Percentiles rank a stretch among this genome's conserved stretches.
These are phyloP conservation scores for Pseudozyma hubeiensis DNA, from an alignment of 1,284 basidiomycete species.

Conservation along the genomic window DNA sequence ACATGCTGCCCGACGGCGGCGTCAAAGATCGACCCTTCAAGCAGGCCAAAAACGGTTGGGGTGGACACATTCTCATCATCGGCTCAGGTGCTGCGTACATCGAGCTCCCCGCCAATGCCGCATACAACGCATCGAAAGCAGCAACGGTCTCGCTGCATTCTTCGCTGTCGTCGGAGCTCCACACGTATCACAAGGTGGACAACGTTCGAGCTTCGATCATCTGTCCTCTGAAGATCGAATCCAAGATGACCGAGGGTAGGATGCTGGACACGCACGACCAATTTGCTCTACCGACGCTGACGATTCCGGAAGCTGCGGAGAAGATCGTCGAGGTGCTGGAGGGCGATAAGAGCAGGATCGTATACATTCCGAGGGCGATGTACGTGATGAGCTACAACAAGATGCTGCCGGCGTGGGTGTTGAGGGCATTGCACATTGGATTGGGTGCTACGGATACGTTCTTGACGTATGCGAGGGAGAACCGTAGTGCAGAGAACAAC, in stretches of 20 bases:
- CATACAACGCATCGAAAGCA: constrained; percentile 55
- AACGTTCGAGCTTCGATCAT: constrained; percentile 51
- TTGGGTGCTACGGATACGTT: constrained; percentile 43
- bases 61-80: constrained; percentile 58
- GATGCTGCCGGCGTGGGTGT: constrained; percentile 36
- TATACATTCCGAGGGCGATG: constrained; percentile 41
- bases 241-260: constrained; percentile 54
- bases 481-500: constrained; percentile 26
- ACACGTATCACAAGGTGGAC: constrained; percentile 52
- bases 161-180: constrained; percentile 45
- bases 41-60: constrained; percentile 49
- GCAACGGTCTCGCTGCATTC: constrained; percentile 49
- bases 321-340: constrained; percentile 53
- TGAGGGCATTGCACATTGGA: constrained; percentile 7
- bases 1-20: constrained; percentile 52
- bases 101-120: constrained; percentile 50
- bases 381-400: constrained; percentile 43
- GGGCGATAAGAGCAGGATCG: constrained; percentile 39
- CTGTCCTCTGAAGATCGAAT: constrained; percentile 58
- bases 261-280: constrained; percentile 54
- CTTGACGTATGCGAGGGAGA: constrained; percentile 37
- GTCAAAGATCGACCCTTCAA: constrained; percentile 38
- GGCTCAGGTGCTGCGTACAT: constrained; percentile 51
- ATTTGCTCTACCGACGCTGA: constrained; percentile 52
- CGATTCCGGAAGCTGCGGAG: constrained; percentile 46